phyloP scores from a whole-genome alignment of 2,329 filamentous ascomycete species.

The Uncinocarpus reesii region DNA sequence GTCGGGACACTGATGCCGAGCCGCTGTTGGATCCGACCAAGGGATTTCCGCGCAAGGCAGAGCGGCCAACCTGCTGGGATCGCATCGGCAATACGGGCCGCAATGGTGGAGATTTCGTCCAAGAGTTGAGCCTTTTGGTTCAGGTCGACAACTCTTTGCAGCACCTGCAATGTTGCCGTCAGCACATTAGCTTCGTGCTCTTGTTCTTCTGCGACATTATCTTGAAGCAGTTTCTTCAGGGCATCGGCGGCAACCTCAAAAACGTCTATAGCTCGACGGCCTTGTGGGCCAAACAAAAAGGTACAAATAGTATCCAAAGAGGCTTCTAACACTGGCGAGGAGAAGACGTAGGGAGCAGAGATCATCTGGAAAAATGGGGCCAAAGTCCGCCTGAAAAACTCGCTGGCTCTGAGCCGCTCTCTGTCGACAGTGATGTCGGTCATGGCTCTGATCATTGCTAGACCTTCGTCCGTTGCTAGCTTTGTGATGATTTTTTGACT shows the following conservation, averaged over 20 bases:
- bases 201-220: not conserved
- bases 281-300: slow-evolving; percentile 35
- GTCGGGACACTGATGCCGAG: not conserved
- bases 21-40: slow-evolving; percentile 6
- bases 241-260: slow-evolving; percentile 19
- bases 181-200: slow-evolving; percentile 17
- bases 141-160: slow-evolving; percentile 27
- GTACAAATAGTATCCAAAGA: slow-evolving; percentile 38
- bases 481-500: slow-evolving; percentile 24
- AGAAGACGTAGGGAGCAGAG: slow-evolving; percentile 33
- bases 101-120: slow-evolving; percentile 19
- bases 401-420: slow-evolving; percentile 18
- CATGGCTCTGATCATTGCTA: slow-evolving; percentile 24
- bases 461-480: slow-evolving; percentile 25
- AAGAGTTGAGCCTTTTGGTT: slow-evolving; percentile 31
- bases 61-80: not conserved
- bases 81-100: slow-evolving; percentile 14
- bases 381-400: slow-evolving; percentile 23
- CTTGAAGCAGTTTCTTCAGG: not conserved
- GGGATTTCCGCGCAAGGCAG: not conserved
- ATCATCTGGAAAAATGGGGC: slow-evolving; percentile 35
- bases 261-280: slow-evolving; percentile 29
- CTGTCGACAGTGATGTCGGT: slow-evolving; percentile 17
- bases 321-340: slow-evolving; percentile 35
- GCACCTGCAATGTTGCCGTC: slow-evolving; percentile 17